Percentiles rank a stretch among this genome's conserved stretches.
Conservation (phyloP, 2,329 filamentous ascomycete species). For the Microsporum audouinii region DNA sequence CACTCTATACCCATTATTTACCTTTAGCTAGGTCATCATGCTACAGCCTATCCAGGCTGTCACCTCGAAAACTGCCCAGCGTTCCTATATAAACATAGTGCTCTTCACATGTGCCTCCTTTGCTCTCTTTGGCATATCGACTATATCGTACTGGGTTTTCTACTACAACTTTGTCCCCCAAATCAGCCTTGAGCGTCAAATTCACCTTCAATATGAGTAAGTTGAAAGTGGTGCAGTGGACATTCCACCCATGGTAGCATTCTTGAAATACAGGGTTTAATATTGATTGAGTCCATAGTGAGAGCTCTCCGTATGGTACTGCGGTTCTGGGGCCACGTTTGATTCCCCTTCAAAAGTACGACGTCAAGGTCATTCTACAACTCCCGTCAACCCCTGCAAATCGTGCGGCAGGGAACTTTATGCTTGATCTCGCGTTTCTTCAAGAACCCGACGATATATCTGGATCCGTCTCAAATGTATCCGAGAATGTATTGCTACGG, state of each 20-base stretch:
- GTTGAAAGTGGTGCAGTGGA: constrained; percentile 9
- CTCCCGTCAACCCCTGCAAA: constrained; percentile 72
- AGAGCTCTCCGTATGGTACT: constrained; percentile 43
- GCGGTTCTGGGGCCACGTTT: constrained; percentile 43
- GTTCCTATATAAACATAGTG: constrained; percentile 51
- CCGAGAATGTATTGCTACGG: constrained; percentile 42
- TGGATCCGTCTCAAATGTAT: constrained; percentile 20
- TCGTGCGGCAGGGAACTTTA: constrained; percentile 75
- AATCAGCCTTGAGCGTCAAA: constrained; percentile 48
- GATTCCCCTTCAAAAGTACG: constrained; percentile 67
- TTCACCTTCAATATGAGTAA: constrained; percentile 57
- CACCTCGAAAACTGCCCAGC: constrained; percentile 50
- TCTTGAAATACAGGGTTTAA: not conserved
- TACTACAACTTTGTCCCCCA: constrained; percentile 59
- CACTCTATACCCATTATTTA: not conserved
- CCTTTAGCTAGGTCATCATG: not conserved
- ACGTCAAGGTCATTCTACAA: constrained; percentile 62
- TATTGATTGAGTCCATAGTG: constrained; percentile 19
- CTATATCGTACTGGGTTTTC: constrained; percentile 53
- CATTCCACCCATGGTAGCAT: not conserved
- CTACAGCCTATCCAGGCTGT: constrained; percentile 40
- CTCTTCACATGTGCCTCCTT: constrained; percentile 44
- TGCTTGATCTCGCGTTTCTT: constrained; percentile 66
- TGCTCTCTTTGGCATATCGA: constrained; percentile 47
- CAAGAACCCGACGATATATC: constrained; percentile 27